Evolutionary conservation across 2,329 filamentous ascomycete species (phyloP).

Genomic region (Chaetomium strumarium): DNA sequence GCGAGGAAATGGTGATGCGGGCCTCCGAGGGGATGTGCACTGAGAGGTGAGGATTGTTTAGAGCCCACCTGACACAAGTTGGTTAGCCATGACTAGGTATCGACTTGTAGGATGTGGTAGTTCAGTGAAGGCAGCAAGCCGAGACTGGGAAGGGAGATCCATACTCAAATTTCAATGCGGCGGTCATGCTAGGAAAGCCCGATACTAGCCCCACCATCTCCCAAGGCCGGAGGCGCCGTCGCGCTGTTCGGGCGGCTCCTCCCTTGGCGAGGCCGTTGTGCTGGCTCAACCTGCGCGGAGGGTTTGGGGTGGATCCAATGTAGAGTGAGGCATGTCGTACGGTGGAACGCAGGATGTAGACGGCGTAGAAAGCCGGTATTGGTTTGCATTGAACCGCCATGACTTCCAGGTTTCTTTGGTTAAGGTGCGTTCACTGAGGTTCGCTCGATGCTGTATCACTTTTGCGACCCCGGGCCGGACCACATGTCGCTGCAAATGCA

Average conservation of each 20-base stretch:
- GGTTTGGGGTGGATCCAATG: constrained; percentile 87
- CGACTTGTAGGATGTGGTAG: too few species aligned
- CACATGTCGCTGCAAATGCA: too few species aligned
- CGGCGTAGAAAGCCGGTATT: constrained; percentile 86
- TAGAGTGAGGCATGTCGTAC: constrained; percentile 68
- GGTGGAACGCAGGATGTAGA: constrained; percentile 85
- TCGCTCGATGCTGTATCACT: not conserved
- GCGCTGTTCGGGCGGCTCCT: constrained; percentile 72
- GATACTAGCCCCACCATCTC: constrained; percentile 83
- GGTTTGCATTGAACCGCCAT: constrained; percentile 39
- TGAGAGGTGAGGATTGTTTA: constrained; percentile 78
- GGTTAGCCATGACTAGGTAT: not conserved
- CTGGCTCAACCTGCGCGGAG: constrained; percentile 75
- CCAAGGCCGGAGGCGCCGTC: constrained; percentile 69
- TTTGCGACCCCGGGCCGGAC: not conserved
- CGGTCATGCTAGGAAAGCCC: constrained; percentile 81
- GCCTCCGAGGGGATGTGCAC: constrained; percentile 65
- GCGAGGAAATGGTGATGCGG: constrained; percentile 49
- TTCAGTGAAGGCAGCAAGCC: not conserved
- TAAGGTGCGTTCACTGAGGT: not conserved
- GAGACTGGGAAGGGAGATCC: constrained; percentile 27
- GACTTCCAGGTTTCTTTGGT: not conserved
- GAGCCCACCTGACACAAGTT: constrained; percentile 65
- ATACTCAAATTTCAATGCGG: constrained; percentile 90
- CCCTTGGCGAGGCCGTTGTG: constrained; percentile 84